phyloP scores from a whole-genome alignment of 2,329 filamentous ascomycete species.

The Passalora sequoiae region DNA sequence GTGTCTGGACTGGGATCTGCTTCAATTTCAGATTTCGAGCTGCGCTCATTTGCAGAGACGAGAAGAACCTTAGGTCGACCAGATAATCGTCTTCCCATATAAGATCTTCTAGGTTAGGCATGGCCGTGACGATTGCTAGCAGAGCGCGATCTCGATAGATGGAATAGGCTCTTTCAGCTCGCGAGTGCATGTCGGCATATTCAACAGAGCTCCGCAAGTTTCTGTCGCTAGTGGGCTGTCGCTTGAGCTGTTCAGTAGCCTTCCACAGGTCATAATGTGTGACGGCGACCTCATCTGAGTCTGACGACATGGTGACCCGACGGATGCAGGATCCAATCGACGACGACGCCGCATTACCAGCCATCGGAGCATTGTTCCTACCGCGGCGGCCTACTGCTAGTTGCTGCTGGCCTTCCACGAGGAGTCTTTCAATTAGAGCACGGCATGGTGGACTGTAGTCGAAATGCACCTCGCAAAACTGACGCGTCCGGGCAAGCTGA shows the following conservation, averaged over 20 bases:
- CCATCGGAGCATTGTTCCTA: too few relatives aligned
- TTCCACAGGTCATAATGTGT: neutral
- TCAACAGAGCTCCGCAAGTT: neutral
- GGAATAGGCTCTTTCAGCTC: neutral
- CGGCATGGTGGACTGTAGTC: neutral
- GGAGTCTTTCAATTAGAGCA: too few relatives aligned
- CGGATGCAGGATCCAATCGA: neutral
- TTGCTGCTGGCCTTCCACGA: too few relatives aligned
- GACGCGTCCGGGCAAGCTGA: constrained; percentile 2
- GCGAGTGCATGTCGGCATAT: neutral
- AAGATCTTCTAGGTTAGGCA: neutral
- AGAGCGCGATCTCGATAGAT: constrained; percentile 1
- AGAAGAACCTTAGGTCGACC: neutral
- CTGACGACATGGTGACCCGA: neutral
- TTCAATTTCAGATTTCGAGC: neutral
- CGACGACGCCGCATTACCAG: too few relatives aligned
- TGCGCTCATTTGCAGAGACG: neutral
- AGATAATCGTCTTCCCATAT: neutral
- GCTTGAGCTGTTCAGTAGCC: too few relatives aligned
- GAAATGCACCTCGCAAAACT: neutral
- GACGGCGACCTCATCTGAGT: neutral
- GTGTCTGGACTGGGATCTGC: neutral
- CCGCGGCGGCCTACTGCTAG: too few relatives aligned
- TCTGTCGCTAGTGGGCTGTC: too few relatives aligned
- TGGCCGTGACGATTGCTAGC: neutral